Percentiles rank a stretch among this genome's conserved stretches.
Evolutionary conservation across 441 rosid species (phyloP).

Genomic region (Aleurites moluccanus): DNA sequence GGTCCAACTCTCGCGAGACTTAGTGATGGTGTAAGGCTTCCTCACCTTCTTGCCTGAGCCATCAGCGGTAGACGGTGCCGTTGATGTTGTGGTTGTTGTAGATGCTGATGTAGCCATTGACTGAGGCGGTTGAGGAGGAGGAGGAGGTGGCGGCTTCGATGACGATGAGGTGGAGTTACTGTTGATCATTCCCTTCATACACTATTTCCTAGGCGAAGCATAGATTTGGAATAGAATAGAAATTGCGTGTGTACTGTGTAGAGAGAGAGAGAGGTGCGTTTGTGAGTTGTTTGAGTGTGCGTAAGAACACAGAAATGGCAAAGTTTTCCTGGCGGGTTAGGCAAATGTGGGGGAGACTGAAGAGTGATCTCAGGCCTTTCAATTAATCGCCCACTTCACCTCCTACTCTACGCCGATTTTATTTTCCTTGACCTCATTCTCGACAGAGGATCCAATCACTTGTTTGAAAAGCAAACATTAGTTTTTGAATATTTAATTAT

Average conservation of each 20-base stretch:
- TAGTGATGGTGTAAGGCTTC: slow-evolving; percentile 86
- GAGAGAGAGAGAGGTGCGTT: not conserved
- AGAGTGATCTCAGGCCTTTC: slow-evolving; percentile 21
- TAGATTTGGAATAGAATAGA: slow-evolving; percentile 3
- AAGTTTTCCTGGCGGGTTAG: slow-evolving; percentile 13
- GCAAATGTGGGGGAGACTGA: not conserved
- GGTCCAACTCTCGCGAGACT: slow-evolving; percentile 95
- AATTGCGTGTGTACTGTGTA: not conserved
- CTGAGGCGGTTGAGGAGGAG: slow-evolving; percentile 13
- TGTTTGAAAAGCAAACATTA: not conserved
- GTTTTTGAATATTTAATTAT: too few species aligned
- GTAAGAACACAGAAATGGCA: slow-evolving; percentile 4
- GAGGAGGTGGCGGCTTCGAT: slow-evolving; percentile 21
- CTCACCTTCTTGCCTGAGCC: slow-evolving; percentile 61
- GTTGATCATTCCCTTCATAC: not conserved
- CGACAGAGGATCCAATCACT: not conserved
- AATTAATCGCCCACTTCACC: slow-evolving; percentile 31
- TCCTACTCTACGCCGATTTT: slow-evolving; percentile 26
- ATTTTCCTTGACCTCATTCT: not conserved
- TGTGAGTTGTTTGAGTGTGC: not conserved
- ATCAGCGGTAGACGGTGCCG: slow-evolving; percentile 15
- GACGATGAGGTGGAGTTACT: slow-evolving; percentile 41
- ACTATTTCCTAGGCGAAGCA: not conserved
- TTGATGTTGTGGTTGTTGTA: slow-evolving; percentile 28
- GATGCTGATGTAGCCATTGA: slow-evolving; percentile 29